Evolutionary conservation across 345 rosid genomes (phyloP).

Genomic region (Eucalyptus microcorys): DNA sequence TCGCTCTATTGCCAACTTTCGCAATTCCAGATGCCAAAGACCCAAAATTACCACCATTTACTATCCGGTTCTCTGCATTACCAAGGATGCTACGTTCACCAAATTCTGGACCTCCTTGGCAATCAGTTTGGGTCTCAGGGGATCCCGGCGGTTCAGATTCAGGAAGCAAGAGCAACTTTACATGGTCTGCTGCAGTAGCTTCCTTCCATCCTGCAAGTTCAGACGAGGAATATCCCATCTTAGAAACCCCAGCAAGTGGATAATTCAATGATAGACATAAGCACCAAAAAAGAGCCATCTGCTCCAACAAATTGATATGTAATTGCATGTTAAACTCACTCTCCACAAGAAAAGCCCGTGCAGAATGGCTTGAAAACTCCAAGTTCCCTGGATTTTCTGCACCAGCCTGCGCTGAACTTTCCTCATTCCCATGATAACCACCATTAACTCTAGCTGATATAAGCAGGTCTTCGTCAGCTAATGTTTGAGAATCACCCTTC

Average conservation of each 20-base stretch:
- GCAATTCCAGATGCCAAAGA: slow-evolving; percentile 6
- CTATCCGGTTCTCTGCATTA: slow-evolving; percentile 4
- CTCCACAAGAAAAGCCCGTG: slow-evolving; percentile 61
- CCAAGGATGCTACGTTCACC: neutral
- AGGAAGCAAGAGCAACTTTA: slow-evolving; percentile 42
- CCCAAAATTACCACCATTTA: neutral
- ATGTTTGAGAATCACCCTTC: neutral
- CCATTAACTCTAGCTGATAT: neutral
- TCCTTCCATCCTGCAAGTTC: slow-evolving; percentile 74
- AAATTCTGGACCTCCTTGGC: slow-evolving; percentile 10
- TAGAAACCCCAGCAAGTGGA: neutral
- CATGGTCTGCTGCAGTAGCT: slow-evolving; percentile 55
- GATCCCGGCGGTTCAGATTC: slow-evolving; percentile 16
- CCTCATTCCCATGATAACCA: neutral
- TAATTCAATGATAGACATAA: neutral
- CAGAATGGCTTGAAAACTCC: slow-evolving; percentile 45
- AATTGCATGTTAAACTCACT: slow-evolving; percentile 32
- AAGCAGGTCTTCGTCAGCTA: neutral
- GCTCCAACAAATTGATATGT: neutral
- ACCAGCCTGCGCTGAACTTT: neutral
- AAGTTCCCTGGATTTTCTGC: slow-evolving; percentile 6
- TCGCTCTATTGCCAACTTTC: slow-evolving; percentile 29
- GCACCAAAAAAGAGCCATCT: neutral
- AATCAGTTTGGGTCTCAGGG: neutral
- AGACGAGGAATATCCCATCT: neutral